phyloP scores from a whole-genome alignment of 306 rosid genomes.

The Glycyrrhiza uralensis region DNA sequence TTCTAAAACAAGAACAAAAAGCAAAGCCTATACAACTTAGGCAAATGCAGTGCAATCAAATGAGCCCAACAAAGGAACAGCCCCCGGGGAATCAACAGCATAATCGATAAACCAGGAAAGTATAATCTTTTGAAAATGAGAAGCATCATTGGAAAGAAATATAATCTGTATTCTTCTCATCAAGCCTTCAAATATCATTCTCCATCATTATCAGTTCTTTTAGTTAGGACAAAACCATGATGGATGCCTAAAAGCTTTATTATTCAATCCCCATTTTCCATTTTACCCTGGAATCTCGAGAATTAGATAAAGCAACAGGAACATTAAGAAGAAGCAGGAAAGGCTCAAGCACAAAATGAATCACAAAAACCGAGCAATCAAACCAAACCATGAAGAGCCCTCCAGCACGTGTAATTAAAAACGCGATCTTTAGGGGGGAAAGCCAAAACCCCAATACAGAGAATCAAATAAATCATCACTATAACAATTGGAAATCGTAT shows the following conservation, averaged over 20 bases:
- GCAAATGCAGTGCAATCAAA: background rate
- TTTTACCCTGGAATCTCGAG: background rate
- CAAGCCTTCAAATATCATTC: background rate
- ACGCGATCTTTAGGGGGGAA: background rate
- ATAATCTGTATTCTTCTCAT: background rate
- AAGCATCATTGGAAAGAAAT: background rate
- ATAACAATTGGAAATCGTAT: conserved; percentile 1
- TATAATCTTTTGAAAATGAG: background rate
- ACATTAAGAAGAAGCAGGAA: no score
- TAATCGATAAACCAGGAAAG: background rate
- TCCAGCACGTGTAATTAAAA: background rate
- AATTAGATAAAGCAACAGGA: background rate
- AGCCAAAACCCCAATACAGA: conserved; percentile 21
- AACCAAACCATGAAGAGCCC: conserved; percentile 9
- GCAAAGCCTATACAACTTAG: background rate
- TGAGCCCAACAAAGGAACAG: background rate
- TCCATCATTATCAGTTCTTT: background rate
- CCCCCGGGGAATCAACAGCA: background rate
- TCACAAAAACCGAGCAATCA: background rate
- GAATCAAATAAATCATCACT: conserved; percentile 9
- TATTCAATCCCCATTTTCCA: background rate
- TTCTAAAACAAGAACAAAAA: background rate
- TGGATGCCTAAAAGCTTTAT: background rate
- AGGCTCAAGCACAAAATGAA: background rate
- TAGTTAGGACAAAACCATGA: no score